These are phyloP conservation scores for Jamesozyma rosinii DNA, from an alignment of 805 yeast species.

Conservation along the genomic window DNA sequence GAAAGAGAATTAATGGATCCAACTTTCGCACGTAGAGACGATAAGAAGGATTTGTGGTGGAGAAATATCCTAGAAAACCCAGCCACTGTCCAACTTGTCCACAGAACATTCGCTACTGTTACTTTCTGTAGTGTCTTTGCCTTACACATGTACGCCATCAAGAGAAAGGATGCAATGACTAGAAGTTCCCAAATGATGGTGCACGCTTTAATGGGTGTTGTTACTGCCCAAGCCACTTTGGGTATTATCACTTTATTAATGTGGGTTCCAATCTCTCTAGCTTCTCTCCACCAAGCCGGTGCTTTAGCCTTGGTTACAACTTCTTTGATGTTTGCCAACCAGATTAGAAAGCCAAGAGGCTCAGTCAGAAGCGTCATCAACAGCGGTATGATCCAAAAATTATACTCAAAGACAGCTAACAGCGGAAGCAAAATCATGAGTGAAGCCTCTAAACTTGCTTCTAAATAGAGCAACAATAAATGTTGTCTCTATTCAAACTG, in stretches of 20 bases:
- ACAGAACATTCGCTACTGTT: slow-evolving; percentile 73
- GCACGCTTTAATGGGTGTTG: slow-evolving; percentile 73
- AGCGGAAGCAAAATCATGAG: slow-evolving; percentile 28
- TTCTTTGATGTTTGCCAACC: slow-evolving; percentile 52
- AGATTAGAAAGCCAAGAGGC: slow-evolving; percentile 49
- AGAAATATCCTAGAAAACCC: slow-evolving; percentile 92
- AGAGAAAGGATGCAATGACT: slow-evolving; percentile 49
- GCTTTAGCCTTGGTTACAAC: slow-evolving; percentile 81
- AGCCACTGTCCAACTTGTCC: slow-evolving; percentile 86
- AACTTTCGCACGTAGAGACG: slow-evolving; percentile 56
- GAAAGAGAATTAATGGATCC: slow-evolving; percentile 69
- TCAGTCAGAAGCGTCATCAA: slow-evolving; percentile 32
- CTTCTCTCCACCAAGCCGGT: slow-evolving; percentile 96
- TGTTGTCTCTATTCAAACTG: no score
- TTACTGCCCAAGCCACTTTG: slow-evolving; percentile 67
- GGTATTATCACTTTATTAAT: slow-evolving; percentile 83
- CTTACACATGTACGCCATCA: slow-evolving; percentile 58
- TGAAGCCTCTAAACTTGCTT: slow-evolving; percentile 31
- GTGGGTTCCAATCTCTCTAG: slow-evolving; percentile 85
- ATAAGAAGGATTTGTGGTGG: slow-evolving; percentile 74
- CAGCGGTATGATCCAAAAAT: slow-evolving; percentile 12
- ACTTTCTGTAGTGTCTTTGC: slow-evolving; percentile 67
- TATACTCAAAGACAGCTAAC: slow-evolving; percentile 24
- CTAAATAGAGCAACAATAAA: neutral
- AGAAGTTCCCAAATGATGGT: slow-evolving; percentile 45